Evolutionary conservation across 2,329 filamentous ascomycete species (phyloP).

Genomic region (Pseudogymnoascus sp.): DNA sequence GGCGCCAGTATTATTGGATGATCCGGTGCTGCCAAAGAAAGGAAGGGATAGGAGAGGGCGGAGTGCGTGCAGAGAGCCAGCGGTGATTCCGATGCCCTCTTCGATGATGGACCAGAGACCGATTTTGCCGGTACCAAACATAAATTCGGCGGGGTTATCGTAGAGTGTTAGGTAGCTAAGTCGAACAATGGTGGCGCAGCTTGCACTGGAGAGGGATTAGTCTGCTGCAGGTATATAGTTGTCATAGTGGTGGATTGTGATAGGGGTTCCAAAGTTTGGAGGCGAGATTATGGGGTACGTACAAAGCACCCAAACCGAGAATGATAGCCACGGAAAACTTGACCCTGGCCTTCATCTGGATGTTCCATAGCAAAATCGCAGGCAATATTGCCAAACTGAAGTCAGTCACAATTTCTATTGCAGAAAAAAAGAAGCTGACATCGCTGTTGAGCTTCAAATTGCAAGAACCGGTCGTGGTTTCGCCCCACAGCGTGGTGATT

Average conservation of each 20-base stretch:
- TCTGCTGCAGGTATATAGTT: not conserved
- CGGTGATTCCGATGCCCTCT: constrained; percentile 41
- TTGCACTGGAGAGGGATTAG: constrained; percentile 24
- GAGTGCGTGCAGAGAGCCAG: constrained; percentile 39
- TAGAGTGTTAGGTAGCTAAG: constrained; percentile 36
- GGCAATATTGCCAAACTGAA: constrained; percentile 32
- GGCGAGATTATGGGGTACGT: constrained; percentile 14
- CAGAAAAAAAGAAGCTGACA: constrained; percentile 30
- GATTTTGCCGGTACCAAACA: constrained; percentile 34
- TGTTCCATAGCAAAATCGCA: constrained; percentile 32
- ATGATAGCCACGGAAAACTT: constrained; percentile 39
- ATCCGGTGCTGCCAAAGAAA: constrained; percentile 18
- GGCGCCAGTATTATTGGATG: constrained; percentile 8
- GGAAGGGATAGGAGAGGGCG: constrained; percentile 35
- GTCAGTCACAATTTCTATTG: constrained; percentile 32
- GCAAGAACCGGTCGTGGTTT: constrained; percentile 24
- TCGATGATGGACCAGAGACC: constrained; percentile 41
- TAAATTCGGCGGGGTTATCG: constrained; percentile 32
- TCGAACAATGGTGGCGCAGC: constrained; percentile 34
- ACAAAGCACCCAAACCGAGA: constrained; percentile 37
- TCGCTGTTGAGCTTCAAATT: constrained; percentile 25
- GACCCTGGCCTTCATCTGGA: constrained; percentile 36
- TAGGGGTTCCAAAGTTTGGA: not conserved
- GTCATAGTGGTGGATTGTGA: not conserved
- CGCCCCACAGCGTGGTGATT: constrained; percentile 27